Base-by-base conservation (phyloP, 2,329 filamentous ascomycete genomes). In the Neophaeococcomyces mojaviensis region DNA sequence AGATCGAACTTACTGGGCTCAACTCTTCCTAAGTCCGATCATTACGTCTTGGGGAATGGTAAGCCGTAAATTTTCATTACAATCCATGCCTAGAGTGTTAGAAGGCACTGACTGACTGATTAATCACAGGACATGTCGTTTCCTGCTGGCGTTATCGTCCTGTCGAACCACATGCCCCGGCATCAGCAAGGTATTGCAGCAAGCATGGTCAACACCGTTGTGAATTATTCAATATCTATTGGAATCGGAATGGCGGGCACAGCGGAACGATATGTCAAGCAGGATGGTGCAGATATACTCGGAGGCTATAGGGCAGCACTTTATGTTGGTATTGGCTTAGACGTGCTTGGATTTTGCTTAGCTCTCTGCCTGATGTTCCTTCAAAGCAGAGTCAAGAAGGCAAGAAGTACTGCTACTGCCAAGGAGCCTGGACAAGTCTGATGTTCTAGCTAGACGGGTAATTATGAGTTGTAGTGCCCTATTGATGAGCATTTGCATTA, bases 211-310 rank as follows among this genome's bases (percentile, higher is more conserved):
- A 79, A 74, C 47, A 84, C 80, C 0, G 68, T 82, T 9, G 76
- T 85, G 50, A 84, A 86, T 60, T 86, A 85, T 58, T 75, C 74
- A 48, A 84, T 86, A 28, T 78, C 77, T 1, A 61, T 85, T 2
- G 79, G 78, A 0, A 67, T 86, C 0, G 82, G 81, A 0, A 73
- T 86, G 37, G 81, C 81, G 0, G 81, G 79, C 0, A 84, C 79
- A 0, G 73, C 84, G 2, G 79, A 84, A 56, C 61, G 63, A 1
- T 60, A 75, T 37, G 64, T 73, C 22, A 66, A 67, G 28, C 47
- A 64, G 16, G 66, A 64, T 10, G 68, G 66, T 0, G 50, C 33
- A 10, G 63, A 69, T 36, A 40, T 57, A 3, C 31, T 70, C 44
- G 49, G 54, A 24, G 67, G 68, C 4, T 71, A 67, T 46, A 60